These are phyloP conservation scores for Arthonia radiata DNA, from an alignment of 495 filamentous ascomycete genomes.

Conservation along the genomic window DNA sequence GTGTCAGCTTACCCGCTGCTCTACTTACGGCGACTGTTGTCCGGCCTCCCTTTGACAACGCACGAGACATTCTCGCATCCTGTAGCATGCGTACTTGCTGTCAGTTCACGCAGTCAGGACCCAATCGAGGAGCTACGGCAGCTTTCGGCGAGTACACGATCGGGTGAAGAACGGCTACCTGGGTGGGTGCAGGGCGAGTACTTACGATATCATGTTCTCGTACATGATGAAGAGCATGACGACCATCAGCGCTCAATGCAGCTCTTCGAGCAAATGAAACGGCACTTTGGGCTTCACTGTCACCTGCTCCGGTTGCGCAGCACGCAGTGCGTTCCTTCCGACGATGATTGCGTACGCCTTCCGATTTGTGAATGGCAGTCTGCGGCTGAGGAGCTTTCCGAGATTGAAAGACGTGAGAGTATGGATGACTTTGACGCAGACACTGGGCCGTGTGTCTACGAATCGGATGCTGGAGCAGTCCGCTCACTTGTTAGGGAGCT, in stretches of 20 bases:
- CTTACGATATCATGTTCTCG: conserved; percentile 79
- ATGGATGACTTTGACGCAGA: conserved; percentile 41
- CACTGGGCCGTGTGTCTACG: conserved; percentile 56
- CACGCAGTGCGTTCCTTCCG: conserved; percentile 62
- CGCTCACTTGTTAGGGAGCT: conserved; percentile 76
- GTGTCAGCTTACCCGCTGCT: conserved; percentile 48
- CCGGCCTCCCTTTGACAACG: conserved; percentile 44
- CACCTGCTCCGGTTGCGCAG: conserved; percentile 70
- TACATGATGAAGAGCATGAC: conserved; percentile 91
- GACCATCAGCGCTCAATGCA: conserved; percentile 71
- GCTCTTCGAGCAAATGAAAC: conserved; percentile 93
- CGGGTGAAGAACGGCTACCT: conserved; percentile 40
- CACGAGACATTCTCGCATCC: conserved; percentile 91
- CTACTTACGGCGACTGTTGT: conserved; percentile 64
- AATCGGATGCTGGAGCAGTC: conserved; percentile 73
- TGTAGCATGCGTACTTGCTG: conserved; percentile 84
- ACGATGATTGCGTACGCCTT: conserved; percentile 69
- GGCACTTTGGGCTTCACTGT: conserved; percentile 85
- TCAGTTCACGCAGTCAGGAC: conserved; percentile 57
- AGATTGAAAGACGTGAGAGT: conserved; percentile 31
- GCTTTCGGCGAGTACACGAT: conserved; percentile 53
- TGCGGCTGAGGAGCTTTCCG: conserved; percentile 56
- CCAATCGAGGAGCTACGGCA: conserved; percentile 66
- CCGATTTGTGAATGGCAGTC: conserved; percentile 73
- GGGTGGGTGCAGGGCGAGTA: conserved; percentile 71